Evolutionary conservation across 257 asterid genomes (phyloP).

Genomic region (Apocynum venetum): DNA sequence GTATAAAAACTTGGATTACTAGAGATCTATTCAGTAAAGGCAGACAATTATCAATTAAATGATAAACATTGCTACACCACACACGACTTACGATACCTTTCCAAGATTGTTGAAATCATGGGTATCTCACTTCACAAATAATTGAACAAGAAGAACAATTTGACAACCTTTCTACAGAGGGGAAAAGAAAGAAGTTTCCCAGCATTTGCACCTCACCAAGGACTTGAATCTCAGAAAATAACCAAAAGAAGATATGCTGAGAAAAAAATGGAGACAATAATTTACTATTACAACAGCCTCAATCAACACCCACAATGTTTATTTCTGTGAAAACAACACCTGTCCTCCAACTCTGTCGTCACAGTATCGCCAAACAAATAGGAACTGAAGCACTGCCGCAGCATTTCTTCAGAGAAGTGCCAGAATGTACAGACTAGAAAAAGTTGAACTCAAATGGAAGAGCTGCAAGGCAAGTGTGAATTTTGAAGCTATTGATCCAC

Average conservation of each 20-base stretch:
- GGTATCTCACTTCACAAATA: conserved; percentile 13
- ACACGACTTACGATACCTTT: conserved; percentile 6
- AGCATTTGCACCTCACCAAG: conserved; percentile 1
- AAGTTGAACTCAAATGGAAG: conserved; percentile 27
- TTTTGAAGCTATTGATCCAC: conserved; percentile 29
- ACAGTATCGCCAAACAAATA: conserved; percentile 18
- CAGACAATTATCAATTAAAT: background rate
- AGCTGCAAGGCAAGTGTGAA: conserved; percentile 20
- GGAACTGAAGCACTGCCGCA: conserved; percentile 18
- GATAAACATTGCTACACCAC: conserved; percentile 10
- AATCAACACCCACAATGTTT: conserved; percentile 23
- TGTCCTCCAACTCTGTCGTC: conserved; percentile 25
- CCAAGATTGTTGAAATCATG: conserved; percentile 14
- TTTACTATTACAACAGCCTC: conserved; percentile 20
- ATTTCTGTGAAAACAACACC: conserved; percentile 31
- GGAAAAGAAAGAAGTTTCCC: background rate
- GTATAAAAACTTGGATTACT: no score
- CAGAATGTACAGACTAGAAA: conserved; percentile 41
- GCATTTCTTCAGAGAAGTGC: conserved; percentile 27
- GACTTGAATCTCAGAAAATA: background rate
- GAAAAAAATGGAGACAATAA: conserved; percentile 25
- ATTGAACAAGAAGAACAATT: conserved; percentile 13
- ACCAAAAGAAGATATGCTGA: background rate
- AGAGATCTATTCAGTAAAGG: no score
- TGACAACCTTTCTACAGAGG: conserved; percentile 17